A percentile compares a stretch with the other conserved stretches of the same genome.
Conservation (phyloP, 2,329 filamentous ascomycete genomes). For the Immersiporthe knoxdaviesiana region DNA sequence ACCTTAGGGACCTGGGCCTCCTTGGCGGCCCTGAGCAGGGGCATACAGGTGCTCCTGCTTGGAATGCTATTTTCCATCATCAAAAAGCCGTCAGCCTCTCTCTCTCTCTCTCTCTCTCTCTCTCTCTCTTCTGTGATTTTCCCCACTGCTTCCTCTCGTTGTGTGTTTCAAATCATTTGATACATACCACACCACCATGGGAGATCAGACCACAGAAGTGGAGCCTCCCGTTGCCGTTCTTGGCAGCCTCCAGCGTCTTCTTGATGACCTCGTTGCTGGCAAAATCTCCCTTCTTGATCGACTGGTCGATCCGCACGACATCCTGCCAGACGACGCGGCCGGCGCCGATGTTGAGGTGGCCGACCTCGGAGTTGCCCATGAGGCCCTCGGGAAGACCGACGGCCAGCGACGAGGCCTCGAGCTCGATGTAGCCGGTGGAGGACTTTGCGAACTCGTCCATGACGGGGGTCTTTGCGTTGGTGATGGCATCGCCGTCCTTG, state of each 20-base stretch:
- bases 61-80: slow-evolving; percentile 66
- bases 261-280: slow-evolving; percentile 77
- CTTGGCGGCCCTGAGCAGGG: slow-evolving; percentile 87
- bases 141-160: neutral
- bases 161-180: neutral
- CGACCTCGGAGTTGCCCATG: slow-evolving; percentile 99
- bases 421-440: slow-evolving; percentile 82
- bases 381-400: slow-evolving; percentile 95
- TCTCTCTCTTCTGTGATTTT: neutral
- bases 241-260: slow-evolving; percentile 75
- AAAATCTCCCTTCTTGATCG: slow-evolving; percentile 83
- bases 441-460: slow-evolving; percentile 92
- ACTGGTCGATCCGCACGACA: slow-evolving; percentile 93
- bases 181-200: slow-evolving; percentile 82
- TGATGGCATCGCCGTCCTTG: slow-evolving; percentile 91
- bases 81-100: neutral
- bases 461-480: slow-evolving; percentile 86
- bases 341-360: slow-evolving; percentile 97
- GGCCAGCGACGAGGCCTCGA: slow-evolving; percentile 93
- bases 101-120: neutral
- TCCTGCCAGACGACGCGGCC: slow-evolving; percentile 98
- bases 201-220: slow-evolving; percentile 92
- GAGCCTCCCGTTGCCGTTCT: slow-evolving; percentile 86
- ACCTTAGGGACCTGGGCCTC: slow-evolving; percentile 84
- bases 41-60: slow-evolving; percentile 93